A percentile compares a stretch with the other conserved stretches of the same genome.
phyloP scores from a whole-genome alignment of 345 rosid species.

The Rhizophora apiculata region DNA sequence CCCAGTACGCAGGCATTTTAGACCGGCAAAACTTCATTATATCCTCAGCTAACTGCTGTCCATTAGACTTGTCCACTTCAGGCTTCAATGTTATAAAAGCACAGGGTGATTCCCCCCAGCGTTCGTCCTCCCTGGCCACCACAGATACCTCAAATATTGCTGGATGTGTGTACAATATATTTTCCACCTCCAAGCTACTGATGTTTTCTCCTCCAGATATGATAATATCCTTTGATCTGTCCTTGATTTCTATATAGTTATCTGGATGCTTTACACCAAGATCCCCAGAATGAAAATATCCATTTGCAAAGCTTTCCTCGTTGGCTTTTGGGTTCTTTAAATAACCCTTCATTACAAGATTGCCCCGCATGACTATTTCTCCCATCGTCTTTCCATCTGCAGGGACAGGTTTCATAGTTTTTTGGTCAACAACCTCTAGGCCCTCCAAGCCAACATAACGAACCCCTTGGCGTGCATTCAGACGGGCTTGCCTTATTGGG shows the following conservation, averaged over 20 bases:
- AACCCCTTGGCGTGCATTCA: slow-evolving; percentile 93
- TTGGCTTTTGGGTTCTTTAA: slow-evolving; percentile 81
- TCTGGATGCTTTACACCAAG: slow-evolving; percentile 88
- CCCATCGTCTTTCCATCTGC: slow-evolving; percentile 83
- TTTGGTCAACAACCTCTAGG: slow-evolving; percentile 64
- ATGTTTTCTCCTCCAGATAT: slow-evolving; percentile 96
- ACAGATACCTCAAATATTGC: slow-evolving; percentile 81
- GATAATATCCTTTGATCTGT: slow-evolving; percentile 89
- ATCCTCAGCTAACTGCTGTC: slow-evolving; percentile 47
- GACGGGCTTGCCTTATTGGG: slow-evolving; percentile 64
- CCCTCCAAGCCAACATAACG: slow-evolving; percentile 65
- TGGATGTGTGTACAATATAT: slow-evolving; percentile 62
- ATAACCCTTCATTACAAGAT: slow-evolving; percentile 86
- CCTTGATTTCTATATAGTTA: slow-evolving; percentile 80
- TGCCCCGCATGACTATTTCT: slow-evolving; percentile 85
- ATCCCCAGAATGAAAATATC: slow-evolving; percentile 93
- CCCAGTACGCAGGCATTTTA: slow-evolving; percentile 89
- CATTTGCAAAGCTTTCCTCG: slow-evolving; percentile 72
- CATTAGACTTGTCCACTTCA: slow-evolving; percentile 38
- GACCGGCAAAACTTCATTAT: slow-evolving; percentile 62
- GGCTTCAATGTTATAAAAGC: slow-evolving; percentile 79
- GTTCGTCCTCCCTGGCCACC: slow-evolving; percentile 83
- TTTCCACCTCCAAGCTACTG: slow-evolving; percentile 84
- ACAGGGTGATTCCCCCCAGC: slow-evolving; percentile 95
- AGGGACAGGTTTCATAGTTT: slow-evolving; percentile 67